These are phyloP conservation scores for Thelephora aurantiotincta DNA, from an alignment of 768 basidiomycete genomes.

Conservation along the genomic window DNA sequence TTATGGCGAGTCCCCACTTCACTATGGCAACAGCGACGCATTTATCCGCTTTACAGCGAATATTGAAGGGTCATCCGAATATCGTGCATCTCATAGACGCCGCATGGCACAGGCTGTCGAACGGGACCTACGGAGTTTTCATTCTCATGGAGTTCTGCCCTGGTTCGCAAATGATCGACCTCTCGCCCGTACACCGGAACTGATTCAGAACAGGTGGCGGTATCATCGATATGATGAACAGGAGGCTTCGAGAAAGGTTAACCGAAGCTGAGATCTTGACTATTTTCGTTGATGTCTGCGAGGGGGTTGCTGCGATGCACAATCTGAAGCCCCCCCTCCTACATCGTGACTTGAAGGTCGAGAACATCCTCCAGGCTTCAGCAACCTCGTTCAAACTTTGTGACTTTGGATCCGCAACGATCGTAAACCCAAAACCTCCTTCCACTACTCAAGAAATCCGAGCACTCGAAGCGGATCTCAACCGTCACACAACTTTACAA, in stretches of 20 bases:
- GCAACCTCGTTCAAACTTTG: constrained; percentile 85
- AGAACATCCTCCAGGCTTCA: constrained; percentile 90
- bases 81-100: constrained; percentile 95
- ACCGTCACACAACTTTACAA: constrained; percentile 90
- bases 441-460: constrained; percentile 74
- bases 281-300: constrained; percentile 96
- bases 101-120: constrained; percentile 73
- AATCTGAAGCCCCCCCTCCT: constrained; percentile 79
- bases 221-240: constrained; percentile 99
- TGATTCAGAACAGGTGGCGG: constrained; percentile 57
- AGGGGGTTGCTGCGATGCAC: constrained; percentile 96
- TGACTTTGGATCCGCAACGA: constrained; percentile 91
- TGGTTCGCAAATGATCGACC: constrained; percentile 30
- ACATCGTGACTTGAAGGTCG: constrained; percentile 97
- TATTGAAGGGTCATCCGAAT: constrained; percentile 86
- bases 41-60: constrained; percentile 42
- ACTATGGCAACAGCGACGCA: constrained; percentile 7
- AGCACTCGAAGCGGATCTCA: constrained; percentile 79
- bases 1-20: constrained; percentile 59
- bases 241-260: constrained; percentile 83
- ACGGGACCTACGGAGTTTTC: constrained; percentile 86
- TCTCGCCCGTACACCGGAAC: constrained; percentile 5
- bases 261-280: constrained; percentile 94
- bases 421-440: constrained; percentile 57
- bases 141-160: constrained; percentile 98